Percentiles rank a stretch among this genome's conserved stretches.
These are phyloP conservation scores for Vicia villosa DNA, from an alignment of 306 rosid genomes.

Conservation along the genomic window DNA sequence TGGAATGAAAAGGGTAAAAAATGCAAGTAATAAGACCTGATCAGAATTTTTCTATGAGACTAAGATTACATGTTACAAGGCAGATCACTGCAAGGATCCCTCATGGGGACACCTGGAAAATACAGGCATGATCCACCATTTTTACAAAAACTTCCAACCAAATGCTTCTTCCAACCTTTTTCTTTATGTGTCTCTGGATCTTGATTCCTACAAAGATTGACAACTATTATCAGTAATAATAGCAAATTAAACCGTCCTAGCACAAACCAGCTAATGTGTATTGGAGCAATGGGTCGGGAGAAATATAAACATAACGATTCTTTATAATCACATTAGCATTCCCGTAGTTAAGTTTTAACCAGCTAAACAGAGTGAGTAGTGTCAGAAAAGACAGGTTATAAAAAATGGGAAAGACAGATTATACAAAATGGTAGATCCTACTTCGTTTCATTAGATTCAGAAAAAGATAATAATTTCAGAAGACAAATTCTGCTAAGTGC, in stretches of 20 bases:
- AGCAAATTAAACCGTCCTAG: conserved; percentile 10
- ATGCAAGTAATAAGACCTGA: conserved; percentile 45
- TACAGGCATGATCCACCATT: conserved; percentile 58
- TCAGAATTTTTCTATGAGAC: conserved; percentile 57
- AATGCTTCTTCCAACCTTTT: conserved; percentile 55
- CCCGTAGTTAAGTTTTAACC: neutral
- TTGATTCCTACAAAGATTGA: conserved; percentile 46
- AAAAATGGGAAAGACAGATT: neutral
- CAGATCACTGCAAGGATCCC: conserved; percentile 64
- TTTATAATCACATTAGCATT: neutral
- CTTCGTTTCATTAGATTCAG: conserved; percentile 6
- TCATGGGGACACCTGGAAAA: conserved; percentile 51
- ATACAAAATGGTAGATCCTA: neutral
- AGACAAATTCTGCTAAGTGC: neutral
- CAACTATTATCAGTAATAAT: conserved; percentile 33
- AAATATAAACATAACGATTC: neutral
- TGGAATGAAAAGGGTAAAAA: neutral
- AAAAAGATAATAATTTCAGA: neutral
- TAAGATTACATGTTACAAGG: conserved; percentile 73
- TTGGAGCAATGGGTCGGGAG: neutral
- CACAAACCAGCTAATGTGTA: conserved; percentile 2
- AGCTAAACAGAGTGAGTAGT: neutral
- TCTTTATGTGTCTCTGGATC: conserved; percentile 46
- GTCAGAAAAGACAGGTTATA: neutral
- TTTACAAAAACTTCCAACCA: conserved; percentile 59